A percentile compares a stretch with the other conserved stretches of the same genome.
These are phyloP conservation scores for Colletotrichum melonis DNA, from an alignment of 2,329 filamentous ascomycete species.

Conservation along the genomic window DNA sequence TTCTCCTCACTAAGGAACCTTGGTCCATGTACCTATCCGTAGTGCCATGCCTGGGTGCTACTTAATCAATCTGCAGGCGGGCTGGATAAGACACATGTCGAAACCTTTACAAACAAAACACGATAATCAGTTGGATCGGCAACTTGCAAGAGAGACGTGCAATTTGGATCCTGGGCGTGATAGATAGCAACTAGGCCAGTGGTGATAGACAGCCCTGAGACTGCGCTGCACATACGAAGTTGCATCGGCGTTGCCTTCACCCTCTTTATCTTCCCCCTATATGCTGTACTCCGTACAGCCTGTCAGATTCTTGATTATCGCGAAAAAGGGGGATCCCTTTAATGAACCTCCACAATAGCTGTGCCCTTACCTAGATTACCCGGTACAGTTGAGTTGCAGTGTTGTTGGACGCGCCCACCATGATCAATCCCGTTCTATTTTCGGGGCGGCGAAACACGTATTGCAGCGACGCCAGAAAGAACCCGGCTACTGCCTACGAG, in stretches of 20 bases:
- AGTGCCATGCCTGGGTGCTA: too few species aligned
- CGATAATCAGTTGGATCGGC: constrained; percentile 18
- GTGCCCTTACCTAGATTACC: constrained; percentile 4
- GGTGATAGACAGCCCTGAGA: background rate
- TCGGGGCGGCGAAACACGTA: constrained; percentile 33
- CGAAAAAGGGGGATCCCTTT: constrained; percentile 31
- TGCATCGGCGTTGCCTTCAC: background rate
- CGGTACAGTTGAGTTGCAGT: too few species aligned
- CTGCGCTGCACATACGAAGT: background rate
- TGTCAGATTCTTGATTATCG: constrained; percentile 6
- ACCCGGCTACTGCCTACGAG: constrained; percentile 8
- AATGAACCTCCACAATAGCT: constrained; percentile 23
- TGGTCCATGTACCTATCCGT: background rate
- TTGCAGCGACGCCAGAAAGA: constrained; percentile 17
- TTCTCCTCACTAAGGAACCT: constrained; percentile 13
- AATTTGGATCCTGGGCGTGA: background rate
- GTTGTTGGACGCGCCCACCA: constrained; percentile 1
- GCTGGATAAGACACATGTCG: constrained; percentile 22
- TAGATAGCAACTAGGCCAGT: background rate
- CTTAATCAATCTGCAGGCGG: background rate
- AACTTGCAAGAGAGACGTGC: background rate
- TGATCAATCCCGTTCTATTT: constrained; percentile 30
- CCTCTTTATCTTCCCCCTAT: constrained; percentile 29
- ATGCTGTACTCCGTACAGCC: background rate
- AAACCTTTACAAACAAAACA: constrained; percentile 31